Evolutionary conservation across 2,329 filamentous ascomycete species (phyloP), one percentile per base, ranked within the genome.

Genomic region (Penicillium paneum): DNA sequence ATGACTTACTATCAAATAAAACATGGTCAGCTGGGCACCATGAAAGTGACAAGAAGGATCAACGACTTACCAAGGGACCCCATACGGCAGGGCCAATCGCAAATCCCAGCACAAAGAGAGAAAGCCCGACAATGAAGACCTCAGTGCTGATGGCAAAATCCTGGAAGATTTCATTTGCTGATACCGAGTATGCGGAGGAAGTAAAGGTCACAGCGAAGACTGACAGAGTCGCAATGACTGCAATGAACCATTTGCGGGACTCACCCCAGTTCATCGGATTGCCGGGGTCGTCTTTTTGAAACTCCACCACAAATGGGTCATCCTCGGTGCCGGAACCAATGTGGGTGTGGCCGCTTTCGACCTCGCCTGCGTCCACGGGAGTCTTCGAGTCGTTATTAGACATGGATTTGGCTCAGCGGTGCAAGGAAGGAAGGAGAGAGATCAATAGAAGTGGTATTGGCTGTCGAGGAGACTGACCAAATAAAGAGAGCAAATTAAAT

Each of bases 41-140:
- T 6, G 1, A 6, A 31, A 36, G 5, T 19, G n/a, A 8, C 8
- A 12, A 11, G 5, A 1, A 12, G 4, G 5, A 11, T 68, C 5
- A 89, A 74, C 0, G 80, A 7, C 45, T 67, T 64, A 52, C 64
- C 65, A 44, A 67, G 35, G 19, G 64, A 61, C 6, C 72, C 72
- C 71, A 75, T 24, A 76, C 58, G 13, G 74, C 44, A 0, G 73
- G 73, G 0, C 73, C 73, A 34, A 75, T 66, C 28, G 72, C 72
- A 49, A 75, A 75, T 24, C 73, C 73, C 13, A 75, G 45, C 5
- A 76, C 66, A 49, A 74, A 75, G 5, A 76, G 62, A 10, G 72
- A 74, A 11, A 75, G 61, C 13, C 71, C 73, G 12, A 73, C 63
- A 3, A 65, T 67, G 10, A 60, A 62, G 13, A 67, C 65, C 58